Conservation (phyloP, 768 basidiomycete genomes). For the Podaxis pistillaris region DNA sequence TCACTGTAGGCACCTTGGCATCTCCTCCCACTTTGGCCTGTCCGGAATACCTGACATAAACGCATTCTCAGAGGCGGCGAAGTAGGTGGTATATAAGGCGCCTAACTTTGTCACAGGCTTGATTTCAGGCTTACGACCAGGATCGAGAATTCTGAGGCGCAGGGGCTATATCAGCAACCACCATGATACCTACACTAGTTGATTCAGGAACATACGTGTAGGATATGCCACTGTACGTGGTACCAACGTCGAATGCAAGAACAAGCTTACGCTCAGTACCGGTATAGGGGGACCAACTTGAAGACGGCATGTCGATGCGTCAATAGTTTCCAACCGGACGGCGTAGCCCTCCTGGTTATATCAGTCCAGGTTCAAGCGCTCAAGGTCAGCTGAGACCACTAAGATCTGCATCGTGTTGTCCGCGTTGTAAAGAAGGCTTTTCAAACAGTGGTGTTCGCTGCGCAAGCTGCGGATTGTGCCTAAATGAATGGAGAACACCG, state of each 20-base stretch:
- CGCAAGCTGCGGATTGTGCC: too few species aligned
- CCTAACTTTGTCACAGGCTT: conserved; percentile 36
- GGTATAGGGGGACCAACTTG: conserved; percentile 27
- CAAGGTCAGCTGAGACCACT: too few species aligned
- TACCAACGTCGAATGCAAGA: conserved; percentile 47
- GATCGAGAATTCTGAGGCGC: conserved; percentile 31
- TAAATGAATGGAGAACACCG: too few species aligned
- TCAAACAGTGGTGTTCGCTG: too few species aligned
- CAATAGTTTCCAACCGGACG: neutral
- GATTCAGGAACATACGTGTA: conserved; percentile 27
- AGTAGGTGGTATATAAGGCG: conserved; percentile 19
- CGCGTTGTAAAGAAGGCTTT: too few species aligned
- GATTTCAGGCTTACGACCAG: conserved; percentile 32
- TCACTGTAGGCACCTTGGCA: conserved; percentile 34
- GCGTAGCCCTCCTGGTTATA: too few species aligned
- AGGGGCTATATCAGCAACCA: conserved; percentile 15
- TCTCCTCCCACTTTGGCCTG: conserved; percentile 26
- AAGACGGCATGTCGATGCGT: neutral
- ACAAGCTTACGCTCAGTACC: conserved; percentile 40
- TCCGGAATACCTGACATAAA: conserved; percentile 19
- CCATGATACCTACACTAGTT: neutral
- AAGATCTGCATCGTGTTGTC: too few species aligned
- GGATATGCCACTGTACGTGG: conserved; percentile 47
- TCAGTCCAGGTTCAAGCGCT: too few species aligned
- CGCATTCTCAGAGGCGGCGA: too few species aligned